Base-by-base conservation (phyloP, 2,329 filamentous ascomycete genomes). In the Talaromyces albobiverticillius region DNA sequence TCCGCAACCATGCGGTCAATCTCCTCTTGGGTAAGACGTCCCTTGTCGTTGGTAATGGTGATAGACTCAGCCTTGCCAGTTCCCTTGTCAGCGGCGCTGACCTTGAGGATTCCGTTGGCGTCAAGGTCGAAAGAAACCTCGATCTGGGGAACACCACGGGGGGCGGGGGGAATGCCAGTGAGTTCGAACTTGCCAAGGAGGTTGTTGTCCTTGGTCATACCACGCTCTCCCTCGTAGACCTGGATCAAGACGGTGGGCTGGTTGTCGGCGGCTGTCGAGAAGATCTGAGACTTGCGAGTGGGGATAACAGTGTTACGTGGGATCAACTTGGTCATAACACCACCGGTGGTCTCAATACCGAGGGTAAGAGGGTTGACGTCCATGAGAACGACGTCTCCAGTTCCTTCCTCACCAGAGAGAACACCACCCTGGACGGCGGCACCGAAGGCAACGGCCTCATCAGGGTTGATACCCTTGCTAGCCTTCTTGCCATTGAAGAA, bases 11-110 rank as follows among this genome's bases (percentile, higher is more conserved):
- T 99, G 76, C 94, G 94, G 76, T 97, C 93, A 66, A 99, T 99
- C 77, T 99, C 94, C 65, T 99, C 94, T 69, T 88, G 88, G 67
- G 88, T 91, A 50, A 99, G 87, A 74, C 94, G 93, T 64, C 94
- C 94, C 87, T 97, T 97, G 80, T 99, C 94, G 80, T 99, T 97
- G 79, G 89, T 97, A 73, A 99, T 99, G 66, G 94, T 97, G 76
- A 99, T 97, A 60, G 88, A 91, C 82, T 99, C 91, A 60, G 84
- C 85, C 84, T 97, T 96, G 76, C 94, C 94, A 67, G 93, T 96
- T 72, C 92, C 94, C 88, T 97, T 97, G 78, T 99, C 94, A 69
- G 89, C 87, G 63, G 94, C 94, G 62, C 89, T 90, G 60, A 99
- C 94, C 82, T 95, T 93, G 63, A 99, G 85, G 67, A 99, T 96